These are phyloP conservation scores for Globisporangium cederbergense DNA, from an alignment of 352 stramenopile genomes.

Conservation along the genomic window DNA sequence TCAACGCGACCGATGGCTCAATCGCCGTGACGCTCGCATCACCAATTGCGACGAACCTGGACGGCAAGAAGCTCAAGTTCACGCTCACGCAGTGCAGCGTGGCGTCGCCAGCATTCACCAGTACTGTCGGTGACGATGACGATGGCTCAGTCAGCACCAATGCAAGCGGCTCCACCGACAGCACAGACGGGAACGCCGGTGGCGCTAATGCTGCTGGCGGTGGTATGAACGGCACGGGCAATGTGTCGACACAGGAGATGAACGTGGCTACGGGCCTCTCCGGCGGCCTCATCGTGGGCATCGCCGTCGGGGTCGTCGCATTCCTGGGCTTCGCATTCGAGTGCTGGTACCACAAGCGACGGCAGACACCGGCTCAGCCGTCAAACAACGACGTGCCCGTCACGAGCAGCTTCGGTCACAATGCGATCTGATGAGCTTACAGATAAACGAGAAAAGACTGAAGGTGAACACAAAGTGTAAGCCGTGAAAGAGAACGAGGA, in stretches of 20 bases:
- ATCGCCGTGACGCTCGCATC: slow-evolving; percentile 36
- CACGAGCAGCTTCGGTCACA: slow-evolving; percentile 6
- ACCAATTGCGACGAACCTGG: slow-evolving; percentile 27
- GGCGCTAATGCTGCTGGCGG: not conserved
- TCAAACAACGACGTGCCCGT: slow-evolving; percentile 5
- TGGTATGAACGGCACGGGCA: slow-evolving; percentile 10
- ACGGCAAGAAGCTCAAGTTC: slow-evolving; percentile 29
- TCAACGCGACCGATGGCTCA: slow-evolving; percentile 36
- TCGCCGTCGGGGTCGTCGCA: slow-evolving; percentile 63
- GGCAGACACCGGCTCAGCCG: slow-evolving; percentile 25
- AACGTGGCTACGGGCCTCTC: slow-evolving; percentile 53
- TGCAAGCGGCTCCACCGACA: slow-evolving; percentile 8
- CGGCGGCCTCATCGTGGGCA: slow-evolving; percentile 63
- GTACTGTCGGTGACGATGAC: slow-evolving; percentile 16
- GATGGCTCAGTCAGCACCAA: slow-evolving; percentile 14
- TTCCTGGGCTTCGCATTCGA: slow-evolving; percentile 68
- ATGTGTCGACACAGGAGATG: slow-evolving; percentile 47
- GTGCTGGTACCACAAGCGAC: slow-evolving; percentile 66
- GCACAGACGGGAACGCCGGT: slow-evolving; percentile 2
- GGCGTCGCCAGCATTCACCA: slow-evolving; percentile 19
- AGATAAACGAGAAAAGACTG: not conserved
- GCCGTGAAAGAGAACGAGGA: not conserved
- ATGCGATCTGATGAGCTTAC: not conserved
- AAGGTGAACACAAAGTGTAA: not conserved
- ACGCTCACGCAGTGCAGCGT: slow-evolving; percentile 55